phyloP scores from a whole-genome alignment of 2,329 filamentous ascomycete species.

The Pseudonectria buxi region DNA sequence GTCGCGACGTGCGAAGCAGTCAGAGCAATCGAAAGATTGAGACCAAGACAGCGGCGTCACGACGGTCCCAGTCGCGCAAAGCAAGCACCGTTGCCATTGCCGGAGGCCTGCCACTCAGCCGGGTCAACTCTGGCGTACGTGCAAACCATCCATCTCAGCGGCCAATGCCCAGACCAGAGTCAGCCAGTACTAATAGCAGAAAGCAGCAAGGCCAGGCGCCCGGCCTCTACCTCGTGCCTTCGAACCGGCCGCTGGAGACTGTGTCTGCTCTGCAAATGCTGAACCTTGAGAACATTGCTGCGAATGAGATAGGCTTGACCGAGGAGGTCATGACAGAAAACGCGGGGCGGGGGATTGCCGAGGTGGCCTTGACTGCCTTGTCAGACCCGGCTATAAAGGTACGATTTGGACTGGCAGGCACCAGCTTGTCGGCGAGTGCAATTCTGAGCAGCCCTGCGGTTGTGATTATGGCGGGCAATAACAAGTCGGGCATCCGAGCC shows the following conservation, averaged over 20 bases:
- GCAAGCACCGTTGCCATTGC: conserved; percentile 35
- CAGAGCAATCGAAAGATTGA: conserved; percentile 45
- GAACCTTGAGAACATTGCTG: conserved; percentile 84
- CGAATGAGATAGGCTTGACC: conserved; percentile 77
- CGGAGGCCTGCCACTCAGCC: conserved; percentile 36
- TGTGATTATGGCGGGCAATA: conserved; percentile 90
- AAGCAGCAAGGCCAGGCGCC: conserved; percentile 32
- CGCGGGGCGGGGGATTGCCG: conserved; percentile 79
- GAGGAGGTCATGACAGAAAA: conserved; percentile 92
- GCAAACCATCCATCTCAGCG: conserved; percentile 24
- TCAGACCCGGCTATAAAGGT: conserved; percentile 54
- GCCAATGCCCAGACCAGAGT: conserved; percentile 24
- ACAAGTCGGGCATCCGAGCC: conserved; percentile 78
- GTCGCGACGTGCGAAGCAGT: conserved; percentile 44
- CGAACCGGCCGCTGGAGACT: conserved; percentile 52
- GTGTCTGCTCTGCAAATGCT: conserved; percentile 78
- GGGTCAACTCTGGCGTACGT: conserved; percentile 43
- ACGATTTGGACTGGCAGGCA: conserved; percentile 39
- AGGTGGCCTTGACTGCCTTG: conserved; percentile 68
- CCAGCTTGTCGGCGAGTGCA: conserved; percentile 23
- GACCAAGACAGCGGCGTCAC: conserved; percentile 41
- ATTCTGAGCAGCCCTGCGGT: conserved; percentile 34
- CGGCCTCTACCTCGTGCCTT: conserved; percentile 48
- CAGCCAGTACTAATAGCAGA: conserved; percentile 26
- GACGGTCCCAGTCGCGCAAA: conserved; percentile 52